Evolutionary conservation across 2,329 filamentous ascomycete species (phyloP).

Genomic region (Stagonosporopsis chrysanthemi): DNA sequence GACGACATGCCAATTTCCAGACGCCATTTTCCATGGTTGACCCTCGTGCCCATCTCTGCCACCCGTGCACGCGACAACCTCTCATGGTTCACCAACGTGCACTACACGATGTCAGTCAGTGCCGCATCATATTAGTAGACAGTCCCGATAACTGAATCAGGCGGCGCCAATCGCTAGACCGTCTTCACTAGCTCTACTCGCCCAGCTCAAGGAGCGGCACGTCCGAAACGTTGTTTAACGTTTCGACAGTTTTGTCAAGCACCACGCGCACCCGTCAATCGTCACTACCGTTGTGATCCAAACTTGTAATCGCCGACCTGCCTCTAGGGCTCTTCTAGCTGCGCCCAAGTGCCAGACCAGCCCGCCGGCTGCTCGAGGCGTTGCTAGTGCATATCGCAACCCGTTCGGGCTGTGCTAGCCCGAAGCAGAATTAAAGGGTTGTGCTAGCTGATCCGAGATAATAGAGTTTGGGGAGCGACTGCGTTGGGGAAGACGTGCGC

Average conservation of each 20-base stretch:
- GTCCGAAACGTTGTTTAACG: constrained; percentile 18
- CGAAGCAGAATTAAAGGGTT: not conserved
- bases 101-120: not conserved
- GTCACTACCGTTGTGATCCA: constrained; percentile 19
- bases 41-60: not conserved
- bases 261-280: constrained; percentile 14
- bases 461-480: constrained; percentile 3
- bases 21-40: constrained; percentile 9
- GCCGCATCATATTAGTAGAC: not conserved
- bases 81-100: constrained; percentile 7
- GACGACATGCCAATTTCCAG: not conserved
- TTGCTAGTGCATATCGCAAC: constrained; percentile 9
- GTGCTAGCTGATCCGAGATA: not conserved
- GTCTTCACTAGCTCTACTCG: constrained; percentile 10
- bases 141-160: not conserved
- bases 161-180: constrained; percentile 10
- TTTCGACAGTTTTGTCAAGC: constrained; percentile 14
- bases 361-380: constrained; percentile 1
- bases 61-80: constrained; percentile 3
- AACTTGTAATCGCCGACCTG: constrained; percentile 17
- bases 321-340: constrained; percentile 1
- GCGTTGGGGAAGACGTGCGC: constrained; percentile 6
- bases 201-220: constrained; percentile 17
- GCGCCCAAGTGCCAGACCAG: not conserved
- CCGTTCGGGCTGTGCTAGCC: constrained; percentile 5